Evolutionary conservation across 352 stramenopile genomes (phyloP), one percentile per base, ranked within the genome.

Genomic region (Pythium oligandrum): DNA sequence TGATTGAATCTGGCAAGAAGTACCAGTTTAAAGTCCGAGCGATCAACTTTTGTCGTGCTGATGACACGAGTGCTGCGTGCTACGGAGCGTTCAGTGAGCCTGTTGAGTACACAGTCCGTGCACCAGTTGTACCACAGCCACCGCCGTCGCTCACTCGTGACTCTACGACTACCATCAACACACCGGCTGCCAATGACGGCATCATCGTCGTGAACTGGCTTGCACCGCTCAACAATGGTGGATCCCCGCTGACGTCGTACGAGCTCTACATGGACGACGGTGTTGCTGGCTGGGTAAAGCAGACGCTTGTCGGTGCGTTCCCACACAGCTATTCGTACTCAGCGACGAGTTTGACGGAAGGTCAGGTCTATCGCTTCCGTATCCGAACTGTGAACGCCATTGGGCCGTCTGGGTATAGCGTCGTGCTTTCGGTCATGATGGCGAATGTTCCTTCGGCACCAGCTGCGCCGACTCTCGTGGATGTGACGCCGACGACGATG

Each of bases 1-100:
- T 86, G 44, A 81, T 99, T 38, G 90, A 98, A 45, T 87, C 83
- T 1, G 90, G 90, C 2, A 86, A 84, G 38, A 83, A 94, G 52
- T 99, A 98, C 67, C 66, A 78, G 30, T 98, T 98, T 63, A 90
- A 96, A 62, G 91, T 97, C 4, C 86, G 94, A 34, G 96, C 96
- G 5, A 69, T 98, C 36, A 99, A 98, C 63, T 97, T 98, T 51
- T 98, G 93, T 63, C 73, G 81, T 17, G 79, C 84, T 0, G 65
- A 82, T 10, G 78, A 96, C 42, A 35, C 63, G 0, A 79, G 71
- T 36, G 71, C 75, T 0, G 77, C 90, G 6, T 98, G 95, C 62
- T 89, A 88, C 52, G 93, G 93, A 3, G 65, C 71, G 11, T 98
- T 98, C 56, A 98, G 88, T 39, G 63, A 80, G 3, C 73, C 91